These are phyloP conservation scores for Recurvomyces mirabilis DNA, from an alignment of 495 filamentous ascomycete species.

Conservation along the genomic window DNA sequence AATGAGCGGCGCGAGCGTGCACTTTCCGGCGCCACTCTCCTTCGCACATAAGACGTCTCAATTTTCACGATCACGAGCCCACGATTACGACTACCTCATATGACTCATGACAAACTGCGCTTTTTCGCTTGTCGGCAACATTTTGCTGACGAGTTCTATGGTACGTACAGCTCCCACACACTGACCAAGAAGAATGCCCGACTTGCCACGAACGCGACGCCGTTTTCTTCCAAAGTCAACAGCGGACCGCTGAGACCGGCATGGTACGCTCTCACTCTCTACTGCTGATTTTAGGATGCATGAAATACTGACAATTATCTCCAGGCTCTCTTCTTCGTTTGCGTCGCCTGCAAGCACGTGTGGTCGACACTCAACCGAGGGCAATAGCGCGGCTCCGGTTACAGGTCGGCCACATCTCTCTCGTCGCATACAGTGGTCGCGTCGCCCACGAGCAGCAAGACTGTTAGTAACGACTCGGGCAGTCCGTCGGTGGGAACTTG, in stretches of 20 bases:
- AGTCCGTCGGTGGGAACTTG: too few relatives aligned
- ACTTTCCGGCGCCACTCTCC: slow-evolving; percentile 14
- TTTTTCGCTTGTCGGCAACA: slow-evolving; percentile 2
- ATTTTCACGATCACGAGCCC: too few relatives aligned
- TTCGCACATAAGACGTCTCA: too few relatives aligned
- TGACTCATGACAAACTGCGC: too few relatives aligned
- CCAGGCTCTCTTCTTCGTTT: slow-evolving; percentile 96
- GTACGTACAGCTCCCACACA: slow-evolving; percentile 20
- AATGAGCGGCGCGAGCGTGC: slow-evolving; percentile 12
- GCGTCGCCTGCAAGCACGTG: slow-evolving; percentile 81
- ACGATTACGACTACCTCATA: too few relatives aligned
- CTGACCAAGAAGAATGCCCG: slow-evolving; percentile 66
- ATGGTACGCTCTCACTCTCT: slow-evolving; percentile 57
- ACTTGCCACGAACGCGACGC: slow-evolving; percentile 73
- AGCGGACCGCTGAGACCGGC: slow-evolving; percentile 89
- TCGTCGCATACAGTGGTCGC: too few relatives aligned
- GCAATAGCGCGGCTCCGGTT: too few relatives aligned
- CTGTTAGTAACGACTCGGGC: too few relatives aligned
- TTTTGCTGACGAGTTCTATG: slow-evolving; percentile 38
- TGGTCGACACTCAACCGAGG: slow-evolving; percentile 34
- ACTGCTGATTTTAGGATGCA: background rate
- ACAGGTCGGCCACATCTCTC: too few relatives aligned
- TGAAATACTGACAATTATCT: background rate
- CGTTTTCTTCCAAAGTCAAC: slow-evolving; percentile 97
- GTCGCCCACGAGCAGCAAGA: too few relatives aligned